Evolutionary conservation across 1,284 basidiomycete genomes (phyloP).

Genomic region (Tylopilus orsonianus): DNA sequence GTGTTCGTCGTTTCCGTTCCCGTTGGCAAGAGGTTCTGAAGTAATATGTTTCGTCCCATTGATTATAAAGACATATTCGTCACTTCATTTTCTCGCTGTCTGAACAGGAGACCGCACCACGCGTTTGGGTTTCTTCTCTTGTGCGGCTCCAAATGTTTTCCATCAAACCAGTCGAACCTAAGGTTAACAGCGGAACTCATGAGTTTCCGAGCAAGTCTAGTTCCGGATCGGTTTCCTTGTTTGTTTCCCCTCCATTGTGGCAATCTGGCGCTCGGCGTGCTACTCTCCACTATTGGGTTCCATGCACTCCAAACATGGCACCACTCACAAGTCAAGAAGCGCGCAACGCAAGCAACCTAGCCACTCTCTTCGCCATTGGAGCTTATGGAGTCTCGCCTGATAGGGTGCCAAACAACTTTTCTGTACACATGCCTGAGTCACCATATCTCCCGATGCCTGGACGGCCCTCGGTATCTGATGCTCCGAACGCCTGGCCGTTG

Average conservation of each 20-base stretch:
- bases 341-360: background rate
- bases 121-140: background rate
- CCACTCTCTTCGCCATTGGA: constrained; percentile 6
- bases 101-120: constrained; percentile 2
- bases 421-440: background rate
- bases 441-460: background rate
- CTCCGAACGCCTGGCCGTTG: constrained; percentile 18
- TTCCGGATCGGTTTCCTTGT: background rate
- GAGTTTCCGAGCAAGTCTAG: background rate
- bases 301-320: constrained; percentile 1
- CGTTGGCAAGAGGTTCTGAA: background rate
- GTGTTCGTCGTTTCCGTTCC: background rate
- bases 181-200: constrained; percentile 1
- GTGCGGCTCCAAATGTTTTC: background rate
- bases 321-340: background rate
- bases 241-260: constrained; percentile 5
- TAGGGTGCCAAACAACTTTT: background rate
- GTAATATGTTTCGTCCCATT: background rate
- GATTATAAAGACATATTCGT: background rate
- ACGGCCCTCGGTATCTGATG: background rate
- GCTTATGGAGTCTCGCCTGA: background rate
- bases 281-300: background rate
- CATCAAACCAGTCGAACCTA: background rate
- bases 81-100: background rate
- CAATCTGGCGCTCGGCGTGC: constrained; percentile 4